Conservation (phyloP, 192 early-diverging fungal species). For the Endogone sp. region DNA sequence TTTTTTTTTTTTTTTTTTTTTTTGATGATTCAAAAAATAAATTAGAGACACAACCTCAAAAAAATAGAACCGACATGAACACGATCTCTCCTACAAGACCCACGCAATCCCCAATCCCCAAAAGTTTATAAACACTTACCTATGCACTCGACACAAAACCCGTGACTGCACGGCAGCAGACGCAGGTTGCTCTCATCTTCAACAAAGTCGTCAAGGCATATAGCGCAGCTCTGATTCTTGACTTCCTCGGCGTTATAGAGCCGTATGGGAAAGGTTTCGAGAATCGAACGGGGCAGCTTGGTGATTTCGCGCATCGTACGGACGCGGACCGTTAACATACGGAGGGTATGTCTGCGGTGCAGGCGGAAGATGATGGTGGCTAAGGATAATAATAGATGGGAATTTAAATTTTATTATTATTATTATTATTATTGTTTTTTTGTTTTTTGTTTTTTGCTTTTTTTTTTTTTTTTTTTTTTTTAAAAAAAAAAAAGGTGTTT, state of each 20-base stretch:
- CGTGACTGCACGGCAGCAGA: constrained; percentile 28
- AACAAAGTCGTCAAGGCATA: constrained; percentile 32
- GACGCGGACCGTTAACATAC: not conserved
- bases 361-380: not conserved
- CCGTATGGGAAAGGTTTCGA: constrained; percentile 16
- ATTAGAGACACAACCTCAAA: too few relatives aligned
- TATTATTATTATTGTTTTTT: too few relatives aligned
- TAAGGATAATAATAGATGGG: not conserved
- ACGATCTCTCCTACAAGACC: too few relatives aligned
- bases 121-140: too few relatives aligned
- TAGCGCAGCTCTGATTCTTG: constrained; percentile 29
- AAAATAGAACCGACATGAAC: not conserved
- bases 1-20: too few relatives aligned
- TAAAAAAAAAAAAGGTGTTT: too few relatives aligned
- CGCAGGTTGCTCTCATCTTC: constrained; percentile 16
- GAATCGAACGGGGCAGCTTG: constrained; percentile 22
- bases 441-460: too few relatives aligned
- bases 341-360: not conserved
- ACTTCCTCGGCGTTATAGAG: constrained; percentile 12
- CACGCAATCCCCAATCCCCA: too few relatives aligned
- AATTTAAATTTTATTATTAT: not conserved
- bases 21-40: too few relatives aligned
- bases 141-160: constrained; percentile 33
- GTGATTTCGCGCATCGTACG: not conserved
- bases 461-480: too few relatives aligned